Percentiles rank a stretch among this genome's conserved stretches.
These are phyloP conservation scores for Arabis alpina DNA, from an alignment of 345 rosid genomes.

Conservation along the genomic window DNA sequence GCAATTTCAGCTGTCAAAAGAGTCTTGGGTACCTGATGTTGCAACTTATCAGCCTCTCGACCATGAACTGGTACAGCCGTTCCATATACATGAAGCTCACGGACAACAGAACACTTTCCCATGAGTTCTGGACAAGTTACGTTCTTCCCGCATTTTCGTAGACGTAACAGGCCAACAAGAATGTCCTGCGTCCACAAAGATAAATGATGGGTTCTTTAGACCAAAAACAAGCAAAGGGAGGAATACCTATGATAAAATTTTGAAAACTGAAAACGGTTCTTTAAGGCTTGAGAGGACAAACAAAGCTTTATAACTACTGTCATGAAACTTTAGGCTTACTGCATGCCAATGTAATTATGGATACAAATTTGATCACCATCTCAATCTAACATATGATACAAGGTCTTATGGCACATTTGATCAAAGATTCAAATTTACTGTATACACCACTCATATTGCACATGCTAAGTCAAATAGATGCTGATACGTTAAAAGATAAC, in stretches of 20 bases:
- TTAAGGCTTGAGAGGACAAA: neutral
- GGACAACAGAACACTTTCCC: conserved; percentile 91
- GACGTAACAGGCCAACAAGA: conserved; percentile 89
- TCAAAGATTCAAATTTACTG: neutral
- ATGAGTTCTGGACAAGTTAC: conserved; percentile 88
- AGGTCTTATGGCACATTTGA: neutral
- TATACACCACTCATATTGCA: neutral
- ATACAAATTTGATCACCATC: neutral
- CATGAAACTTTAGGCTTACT: neutral
- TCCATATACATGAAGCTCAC: conserved; percentile 99
- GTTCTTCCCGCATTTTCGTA: conserved; percentile 86
- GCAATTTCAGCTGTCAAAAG: neutral
- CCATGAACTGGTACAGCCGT: conserved; percentile 99
- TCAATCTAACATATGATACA: neutral
- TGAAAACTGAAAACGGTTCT: neutral
- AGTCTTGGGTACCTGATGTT: conserved; percentile 77
- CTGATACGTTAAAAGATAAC: conserved; percentile 5
- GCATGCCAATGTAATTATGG: neutral
- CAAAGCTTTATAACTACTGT: neutral
- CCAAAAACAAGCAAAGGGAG: too few species aligned
- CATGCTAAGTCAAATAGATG: conserved; percentile 14
- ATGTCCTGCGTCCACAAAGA: conserved; percentile 68
- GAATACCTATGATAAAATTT: too few species aligned
- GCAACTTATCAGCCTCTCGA: conserved; percentile 92
- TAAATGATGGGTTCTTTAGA: neutral